phyloP scores from a whole-genome alignment of 371 early-diverging fungal species.

The Haplosporangium sp. region DNA sequence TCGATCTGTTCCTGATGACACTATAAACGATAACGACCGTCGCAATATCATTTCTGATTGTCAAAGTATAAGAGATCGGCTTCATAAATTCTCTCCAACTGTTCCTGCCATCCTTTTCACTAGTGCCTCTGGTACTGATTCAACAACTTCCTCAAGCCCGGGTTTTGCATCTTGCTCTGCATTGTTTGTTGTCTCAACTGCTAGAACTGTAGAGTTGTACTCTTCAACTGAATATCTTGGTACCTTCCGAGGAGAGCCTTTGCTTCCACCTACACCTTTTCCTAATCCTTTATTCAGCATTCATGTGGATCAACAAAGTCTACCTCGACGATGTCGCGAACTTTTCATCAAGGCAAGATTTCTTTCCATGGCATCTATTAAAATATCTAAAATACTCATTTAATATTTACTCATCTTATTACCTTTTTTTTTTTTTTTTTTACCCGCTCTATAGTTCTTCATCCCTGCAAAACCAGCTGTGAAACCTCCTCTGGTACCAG shows the following conservation, averaged over 20 bases:
- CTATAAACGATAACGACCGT: not conserved
- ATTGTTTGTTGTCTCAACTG: constrained; percentile 30
- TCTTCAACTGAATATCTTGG: constrained; percentile 26
- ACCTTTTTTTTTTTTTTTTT: not conserved
- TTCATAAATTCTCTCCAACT: constrained; percentile 15
- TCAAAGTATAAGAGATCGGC: not conserved
- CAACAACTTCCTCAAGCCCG: not conserved
- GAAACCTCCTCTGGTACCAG: constrained; percentile 1
- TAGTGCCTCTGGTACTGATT: too few relatives aligned
- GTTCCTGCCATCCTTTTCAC: constrained; percentile 32
- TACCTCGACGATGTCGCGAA: constrained; percentile 9
- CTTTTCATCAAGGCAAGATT: constrained; percentile 38
- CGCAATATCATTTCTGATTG: not conserved
- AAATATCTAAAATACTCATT: too few relatives aligned
- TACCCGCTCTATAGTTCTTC: constrained; percentile 32
- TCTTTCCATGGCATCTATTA: too few relatives aligned
- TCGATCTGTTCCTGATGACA: not conserved
- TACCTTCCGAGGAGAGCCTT: constrained; percentile 45
- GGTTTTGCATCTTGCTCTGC: not conserved
- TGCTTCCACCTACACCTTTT: not conserved
- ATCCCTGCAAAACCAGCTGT: constrained; percentile 34
- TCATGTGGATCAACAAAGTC: constrained; percentile 15
- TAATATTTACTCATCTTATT: too few relatives aligned
- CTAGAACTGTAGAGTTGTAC: constrained; percentile 44
- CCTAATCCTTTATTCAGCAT: constrained; percentile 26